Conservation (phyloP, 2,329 filamentous ascomycete genomes). For the Exserohilum rostratum region DNA sequence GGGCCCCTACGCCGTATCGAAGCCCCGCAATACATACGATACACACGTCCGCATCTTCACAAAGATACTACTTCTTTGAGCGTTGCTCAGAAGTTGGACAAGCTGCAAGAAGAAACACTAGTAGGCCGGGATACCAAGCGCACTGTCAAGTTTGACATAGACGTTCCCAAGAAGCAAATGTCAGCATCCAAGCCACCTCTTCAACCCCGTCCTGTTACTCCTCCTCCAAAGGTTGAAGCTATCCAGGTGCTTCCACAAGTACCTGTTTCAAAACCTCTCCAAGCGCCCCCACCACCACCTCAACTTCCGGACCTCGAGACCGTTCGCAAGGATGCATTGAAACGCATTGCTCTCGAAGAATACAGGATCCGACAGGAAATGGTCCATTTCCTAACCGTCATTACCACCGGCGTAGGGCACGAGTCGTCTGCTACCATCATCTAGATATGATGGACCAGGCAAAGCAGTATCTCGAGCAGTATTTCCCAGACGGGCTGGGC, state of each 20-base stretch:
- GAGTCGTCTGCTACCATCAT: neutral
- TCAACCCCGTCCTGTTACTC: neutral
- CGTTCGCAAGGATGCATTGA: neutral
- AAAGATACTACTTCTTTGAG: neutral
- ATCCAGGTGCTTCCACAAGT: neutral
- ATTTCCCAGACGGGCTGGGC: slow-evolving; percentile 1
- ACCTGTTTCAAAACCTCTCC: neutral
- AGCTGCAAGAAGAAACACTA: neutral
- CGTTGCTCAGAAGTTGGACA: neutral
- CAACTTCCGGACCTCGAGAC: neutral
- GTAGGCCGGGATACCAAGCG: neutral
- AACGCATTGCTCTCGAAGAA: neutral
- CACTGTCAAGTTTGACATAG: neutral
- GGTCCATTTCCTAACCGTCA: neutral
- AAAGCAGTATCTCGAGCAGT: neutral
- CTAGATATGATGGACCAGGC: neutral
- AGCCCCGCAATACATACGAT: neutral
- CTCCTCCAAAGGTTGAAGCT: neutral
- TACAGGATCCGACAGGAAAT: neutral
- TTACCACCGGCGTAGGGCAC: neutral
- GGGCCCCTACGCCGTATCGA: neutral
- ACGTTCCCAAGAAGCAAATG: neutral
- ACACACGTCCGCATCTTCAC: neutral
- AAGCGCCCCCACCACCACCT: neutral
- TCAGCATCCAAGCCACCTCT: neutral